Conservation (phyloP, 2,329 filamentous ascomycete species). For the Colletotrichum noveboracense region DNA sequence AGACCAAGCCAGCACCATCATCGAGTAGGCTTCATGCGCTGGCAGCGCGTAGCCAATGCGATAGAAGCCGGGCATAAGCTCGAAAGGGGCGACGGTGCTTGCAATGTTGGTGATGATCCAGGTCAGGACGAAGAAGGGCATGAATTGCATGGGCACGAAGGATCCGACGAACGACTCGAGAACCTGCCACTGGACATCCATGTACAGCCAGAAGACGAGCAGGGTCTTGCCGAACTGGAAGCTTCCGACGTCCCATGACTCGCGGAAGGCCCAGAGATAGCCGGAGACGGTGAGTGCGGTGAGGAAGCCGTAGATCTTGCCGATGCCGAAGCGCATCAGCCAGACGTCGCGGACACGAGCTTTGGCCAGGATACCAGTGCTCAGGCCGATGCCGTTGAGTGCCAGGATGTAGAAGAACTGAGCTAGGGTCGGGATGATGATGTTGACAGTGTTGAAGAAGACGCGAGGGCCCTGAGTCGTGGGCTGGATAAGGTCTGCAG, state of each 20-base stretch:
- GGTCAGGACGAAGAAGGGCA: conserved; percentile 47
- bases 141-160: conserved; percentile 36
- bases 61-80: conserved; percentile 44
- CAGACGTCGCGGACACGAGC: conserved; percentile 29
- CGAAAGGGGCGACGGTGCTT: conserved; percentile 39
- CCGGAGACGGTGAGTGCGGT: conserved; percentile 42
- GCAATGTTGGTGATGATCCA: conserved; percentile 47
- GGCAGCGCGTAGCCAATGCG: conserved; percentile 41
- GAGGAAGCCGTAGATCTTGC: conserved; percentile 36
- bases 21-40: conserved; percentile 35
- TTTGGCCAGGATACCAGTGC: background rate
- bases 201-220: conserved; percentile 41
- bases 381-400: conserved; percentile 8
- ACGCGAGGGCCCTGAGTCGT: conserved; percentile 37
- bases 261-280: conserved; percentile 49
- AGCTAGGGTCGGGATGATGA: conserved; percentile 39
- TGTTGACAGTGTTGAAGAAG: conserved; percentile 43
- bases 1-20: conserved; percentile 47
- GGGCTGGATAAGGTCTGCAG: conserved; percentile 31
- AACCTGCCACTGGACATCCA: conserved; percentile 46
- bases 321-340: conserved; percentile 28
- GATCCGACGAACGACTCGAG: conserved; percentile 37
- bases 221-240: conserved; percentile 29
- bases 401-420: conserved; percentile 31
- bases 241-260: conserved; percentile 42